Conservation (phyloP, 2,329 filamentous ascomycete genomes). For the Colletotrichum truncatum region DNA sequence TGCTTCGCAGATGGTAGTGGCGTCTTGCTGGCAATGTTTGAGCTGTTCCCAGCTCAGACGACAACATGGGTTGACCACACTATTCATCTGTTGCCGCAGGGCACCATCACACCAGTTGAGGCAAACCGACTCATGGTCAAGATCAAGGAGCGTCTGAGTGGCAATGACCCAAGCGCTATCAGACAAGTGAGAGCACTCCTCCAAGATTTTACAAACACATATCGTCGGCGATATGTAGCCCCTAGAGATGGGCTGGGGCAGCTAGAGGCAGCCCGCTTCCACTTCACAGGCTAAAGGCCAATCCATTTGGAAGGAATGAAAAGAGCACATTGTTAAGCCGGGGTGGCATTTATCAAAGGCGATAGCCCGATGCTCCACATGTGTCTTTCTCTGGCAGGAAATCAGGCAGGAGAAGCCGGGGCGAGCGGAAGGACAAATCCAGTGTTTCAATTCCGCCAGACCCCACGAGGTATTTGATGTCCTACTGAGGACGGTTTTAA, state of each 20-base stretch:
- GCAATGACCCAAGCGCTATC: slow-evolving; percentile 67
- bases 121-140: slow-evolving; percentile 82
- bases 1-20: slow-evolving; percentile 95
- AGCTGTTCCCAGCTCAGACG: slow-evolving; percentile 83
- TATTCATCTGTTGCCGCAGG: slow-evolving; percentile 82
- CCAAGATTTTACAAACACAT: slow-evolving; percentile 97
- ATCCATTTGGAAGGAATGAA: neutral
- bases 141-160: slow-evolving; percentile 80
- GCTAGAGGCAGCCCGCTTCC: slow-evolving; percentile 87
- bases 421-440: too few relatives aligned
- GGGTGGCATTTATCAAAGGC: too few relatives aligned
- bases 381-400: too few relatives aligned
- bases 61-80: slow-evolving; percentile 85
- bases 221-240: slow-evolving; percentile 93
- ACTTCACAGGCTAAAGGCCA: slow-evolving; percentile 59
- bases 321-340: neutral
- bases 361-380: too few relatives aligned
- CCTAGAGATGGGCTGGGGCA: slow-evolving; percentile 90
- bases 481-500: neutral
- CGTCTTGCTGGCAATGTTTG: slow-evolving; percentile 89
- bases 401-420: too few relatives aligned
- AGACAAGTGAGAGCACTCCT: slow-evolving; percentile 85
- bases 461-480: too few relatives aligned
- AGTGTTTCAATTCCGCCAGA: too few relatives aligned
- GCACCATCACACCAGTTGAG: slow-evolving; percentile 82